These are phyloP conservation scores for Chlamydomonas eustigma DNA, from an alignment of 139 green algal species.

Conservation along the genomic window DNA sequence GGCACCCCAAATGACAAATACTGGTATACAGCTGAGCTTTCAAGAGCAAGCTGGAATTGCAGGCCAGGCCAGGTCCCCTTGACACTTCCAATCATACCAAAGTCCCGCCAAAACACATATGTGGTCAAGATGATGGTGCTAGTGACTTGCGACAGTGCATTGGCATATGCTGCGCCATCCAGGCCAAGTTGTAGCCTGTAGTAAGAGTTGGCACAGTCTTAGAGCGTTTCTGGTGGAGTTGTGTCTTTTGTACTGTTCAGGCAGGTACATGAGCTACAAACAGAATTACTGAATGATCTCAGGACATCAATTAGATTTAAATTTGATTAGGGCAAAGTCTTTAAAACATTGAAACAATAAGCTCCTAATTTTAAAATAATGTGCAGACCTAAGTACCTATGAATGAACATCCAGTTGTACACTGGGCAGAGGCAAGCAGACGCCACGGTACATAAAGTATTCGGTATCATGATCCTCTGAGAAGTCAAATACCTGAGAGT, in stretches of 20 bases:
- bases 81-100: not conserved
- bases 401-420: constrained; percentile 44
- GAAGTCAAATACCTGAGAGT: constrained; percentile 22
- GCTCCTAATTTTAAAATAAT: no score
- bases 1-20: constrained; percentile 39
- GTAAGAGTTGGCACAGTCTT: no score
- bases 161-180: constrained; percentile 58
- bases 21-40: constrained; percentile 1
- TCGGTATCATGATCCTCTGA: constrained; percentile 50
- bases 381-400: no score
- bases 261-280: no score
- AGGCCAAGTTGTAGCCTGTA: constrained; percentile 38
- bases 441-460: constrained; percentile 34
- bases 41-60: not conserved
- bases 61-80: constrained; percentile 1
- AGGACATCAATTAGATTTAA: no score
- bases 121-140: not conserved
- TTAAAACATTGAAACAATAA: no score
- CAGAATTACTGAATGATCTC: no score
- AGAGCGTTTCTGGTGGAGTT: no score
- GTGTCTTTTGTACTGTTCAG: no score
- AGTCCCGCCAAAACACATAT: constrained; percentile 15
- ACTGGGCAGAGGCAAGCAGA: constrained; percentile 25
- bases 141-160: constrained; percentile 5
- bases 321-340: no score